Base-by-base conservation (phyloP, 352 stramenopile genomes). In the Aphanomyces invadans region DNA sequence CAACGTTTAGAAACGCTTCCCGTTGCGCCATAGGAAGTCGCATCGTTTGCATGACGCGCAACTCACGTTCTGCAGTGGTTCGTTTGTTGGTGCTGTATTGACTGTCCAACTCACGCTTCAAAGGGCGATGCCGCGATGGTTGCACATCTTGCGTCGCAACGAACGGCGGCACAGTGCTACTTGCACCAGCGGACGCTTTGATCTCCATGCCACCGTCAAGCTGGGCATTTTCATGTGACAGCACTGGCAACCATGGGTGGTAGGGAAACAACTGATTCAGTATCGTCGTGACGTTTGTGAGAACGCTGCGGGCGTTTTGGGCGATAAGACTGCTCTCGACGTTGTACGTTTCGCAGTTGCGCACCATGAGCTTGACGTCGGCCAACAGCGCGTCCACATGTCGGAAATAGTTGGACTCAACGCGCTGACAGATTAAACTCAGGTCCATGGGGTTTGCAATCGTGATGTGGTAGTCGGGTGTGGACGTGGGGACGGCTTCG, bases 291-390 rank as follows among this genome's bases (percentile, higher is more conserved):
- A 92, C 60, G 10, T 84, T 78, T 3, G 69, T 73, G 32, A 75
- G 79, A n/a, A 95, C 68, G 32, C 74, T 91, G n/a, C 84, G 62
- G 17, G 82, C 80, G 69, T 92, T 94, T 39, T 93, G 83, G 4
- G 84, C 81, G 59, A 96, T 96, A 4, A 73, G 64, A 45, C 86
- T 92, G 15, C 81, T 84, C 21, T 76, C 67, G 54, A 95, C 81
- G 42, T 96, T 96, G 73, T 92, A 96, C 25, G 76, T 86, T 65
- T 93, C 80, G 52, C 87, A 96, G 61, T 96, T 94, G 10, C 73
- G 52, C 17, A 73, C 78, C 42, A 96, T 67, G 23, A 95, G 67
- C 54, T 88, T 78, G 1, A 89, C 72, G 62, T 96, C 87, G 9
- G 82, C 74, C 33, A 92, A 70, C 46, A 95, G 86, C 1, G 84